Evolutionary conservation across 805 yeast species (phyloP), one percentile per base, ranked within the genome.

Genomic region (Candida xyloterini): DNA sequence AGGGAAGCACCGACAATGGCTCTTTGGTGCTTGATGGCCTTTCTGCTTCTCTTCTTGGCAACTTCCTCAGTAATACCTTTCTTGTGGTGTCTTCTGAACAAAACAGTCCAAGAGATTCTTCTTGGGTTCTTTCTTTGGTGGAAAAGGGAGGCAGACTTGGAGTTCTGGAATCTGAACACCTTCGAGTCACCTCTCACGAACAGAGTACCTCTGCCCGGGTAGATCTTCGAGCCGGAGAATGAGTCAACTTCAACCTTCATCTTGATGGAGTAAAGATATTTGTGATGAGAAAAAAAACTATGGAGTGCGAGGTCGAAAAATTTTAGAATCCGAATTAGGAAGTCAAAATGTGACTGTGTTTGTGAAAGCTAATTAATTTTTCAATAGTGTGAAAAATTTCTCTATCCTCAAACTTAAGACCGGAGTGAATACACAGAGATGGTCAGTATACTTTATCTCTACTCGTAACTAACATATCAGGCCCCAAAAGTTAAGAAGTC

Each of bases 121-220:
- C 99, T 90, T 78, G 99, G 99, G 90, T 93, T 93, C 95, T 93
- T 93, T 84, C 97, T 89, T 81, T 93, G 99, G 69, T 83, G 81
- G 93, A 93, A 93, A 67, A 93, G 84, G 70, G 98, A 89, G 65
- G 95, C 91, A 68, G 95, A 81, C 78, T 93, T 93, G 62, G 97
- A 85, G 73, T 86, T 81, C 74, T 85, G 95, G 93, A 93, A 93
- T 83, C 99, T 90, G 95, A 93, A 93, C 67, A 90, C 75, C 83
- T 93, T 93, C 69, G 98, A 90, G 88, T 93, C 99, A 66, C 98
- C 98, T 78, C 99, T 89, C 75, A 93, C 89, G 70, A 87, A 93
- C 73, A 93, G 83, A 71, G 95, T 88, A 77, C 99, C 98, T 82
- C 97, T 88, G 78, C 99, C 99, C 80, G 99, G 99, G 95, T 91